Percentiles rank a stretch among this genome's conserved stretches.
phyloP scores from a whole-genome alignment of 2,329 filamentous ascomycete species.

The Hymenoscyphus repandus region DNA sequence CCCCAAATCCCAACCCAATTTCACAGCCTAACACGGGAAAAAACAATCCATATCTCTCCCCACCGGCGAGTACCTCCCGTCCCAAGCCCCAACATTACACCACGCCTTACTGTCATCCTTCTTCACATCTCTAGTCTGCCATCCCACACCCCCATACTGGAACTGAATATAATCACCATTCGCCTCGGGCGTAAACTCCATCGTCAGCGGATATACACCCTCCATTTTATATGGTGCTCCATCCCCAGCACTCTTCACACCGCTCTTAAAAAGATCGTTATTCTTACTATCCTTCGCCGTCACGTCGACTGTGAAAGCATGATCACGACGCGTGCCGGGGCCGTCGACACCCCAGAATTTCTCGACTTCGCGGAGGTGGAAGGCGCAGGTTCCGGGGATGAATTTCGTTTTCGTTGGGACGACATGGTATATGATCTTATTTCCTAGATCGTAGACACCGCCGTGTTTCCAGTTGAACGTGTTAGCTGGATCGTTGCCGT shows the following conservation, averaged over 20 bases:
- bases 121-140: neutral
- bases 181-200: neutral
- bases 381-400: neutral
- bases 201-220: neutral
- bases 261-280: neutral
- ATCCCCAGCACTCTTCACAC: neutral
- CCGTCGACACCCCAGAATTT: neutral
- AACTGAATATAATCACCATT: conserved; percentile 4
- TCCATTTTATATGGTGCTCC: neutral
- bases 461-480: conserved; percentile 5
- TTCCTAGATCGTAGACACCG: neutral
- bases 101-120: too few relatives aligned
- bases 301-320: neutral
- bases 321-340: neutral
- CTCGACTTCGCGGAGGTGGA: neutral
- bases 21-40: too few relatives aligned
- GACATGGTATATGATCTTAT: neutral
- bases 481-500: neutral
- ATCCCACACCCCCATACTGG: neutral
- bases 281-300: neutral
- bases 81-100: too few relatives aligned
- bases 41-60: too few relatives aligned
- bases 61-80: too few relatives aligned
- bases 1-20: too few relatives aligned
- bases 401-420: neutral